A percentile compares a stretch with the other conserved stretches of the same genome.
phyloP scores from a whole-genome alignment of 768 basidiomycete genomes.

The Podaxis sp. region DNA sequence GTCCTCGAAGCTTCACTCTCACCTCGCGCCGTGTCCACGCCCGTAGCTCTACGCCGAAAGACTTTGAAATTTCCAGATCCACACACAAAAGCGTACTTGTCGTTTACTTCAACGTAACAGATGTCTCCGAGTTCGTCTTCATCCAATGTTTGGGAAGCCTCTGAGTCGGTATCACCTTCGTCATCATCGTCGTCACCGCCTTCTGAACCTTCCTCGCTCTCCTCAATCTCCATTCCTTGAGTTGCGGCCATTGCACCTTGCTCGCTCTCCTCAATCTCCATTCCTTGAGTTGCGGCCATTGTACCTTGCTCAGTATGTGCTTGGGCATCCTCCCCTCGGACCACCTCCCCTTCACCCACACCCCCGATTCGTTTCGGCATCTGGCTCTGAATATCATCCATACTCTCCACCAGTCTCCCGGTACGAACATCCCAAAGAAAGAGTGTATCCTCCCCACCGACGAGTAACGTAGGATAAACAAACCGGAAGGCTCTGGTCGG shows the following conservation, averaged over 20 bases:
- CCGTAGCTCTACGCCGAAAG: background rate
- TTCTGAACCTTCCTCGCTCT: background rate
- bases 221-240: background rate
- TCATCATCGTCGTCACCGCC: background rate
- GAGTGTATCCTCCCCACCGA: constrained; percentile 37
- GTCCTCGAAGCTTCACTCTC: background rate
- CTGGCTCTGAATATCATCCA: constrained; percentile 33
- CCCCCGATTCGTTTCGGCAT: background rate
- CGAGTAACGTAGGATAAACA: constrained; percentile 61
- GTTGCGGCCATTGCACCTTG: background rate
- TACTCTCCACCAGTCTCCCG: constrained; percentile 41
- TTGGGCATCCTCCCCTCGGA: background rate
- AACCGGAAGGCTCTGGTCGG: constrained; percentile 12
- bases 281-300: background rate
- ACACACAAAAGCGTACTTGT: constrained; percentile 6
- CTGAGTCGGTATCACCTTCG: background rate
- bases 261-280: background rate
- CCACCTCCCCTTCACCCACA: background rate
- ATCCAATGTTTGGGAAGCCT: background rate
- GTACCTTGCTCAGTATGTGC: background rate
- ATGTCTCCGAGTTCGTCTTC: background rate
- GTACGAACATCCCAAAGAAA: constrained; percentile 63
- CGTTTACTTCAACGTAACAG: constrained; percentile 5
- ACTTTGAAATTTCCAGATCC: background rate
- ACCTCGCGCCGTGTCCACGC: background rate